Evolutionary conservation across 1,284 basidiomycete species (phyloP).

Genomic region (Sporisorium graminicola): DNA sequence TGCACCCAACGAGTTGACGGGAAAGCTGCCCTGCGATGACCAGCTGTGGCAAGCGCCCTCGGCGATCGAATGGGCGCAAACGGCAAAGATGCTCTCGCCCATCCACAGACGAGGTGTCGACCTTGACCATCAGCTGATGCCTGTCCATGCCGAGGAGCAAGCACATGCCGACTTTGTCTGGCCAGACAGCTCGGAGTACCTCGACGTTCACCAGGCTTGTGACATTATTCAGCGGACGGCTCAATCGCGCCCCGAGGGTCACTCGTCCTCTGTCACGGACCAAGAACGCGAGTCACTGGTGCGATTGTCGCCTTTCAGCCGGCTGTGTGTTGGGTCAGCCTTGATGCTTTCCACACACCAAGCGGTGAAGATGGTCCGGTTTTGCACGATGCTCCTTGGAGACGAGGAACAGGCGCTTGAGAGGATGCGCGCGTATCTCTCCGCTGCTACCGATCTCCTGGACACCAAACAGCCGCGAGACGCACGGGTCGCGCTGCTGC

Average conservation of each 20-base stretch:
- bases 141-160: no score
- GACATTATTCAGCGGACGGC: constrained; percentile 16
- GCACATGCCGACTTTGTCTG: constrained; percentile 17
- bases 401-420: constrained; percentile 14
- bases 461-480: constrained; percentile 18
- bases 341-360: constrained; percentile 27
- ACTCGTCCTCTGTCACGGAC: constrained; percentile 4
- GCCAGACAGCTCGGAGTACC: constrained; percentile 11
- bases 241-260: neutral
- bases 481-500: constrained; percentile 20
- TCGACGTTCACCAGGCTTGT: constrained; percentile 3
- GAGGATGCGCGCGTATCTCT: constrained; percentile 12
- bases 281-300: constrained; percentile 4
- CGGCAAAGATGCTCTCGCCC: no score
- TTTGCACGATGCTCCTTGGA: constrained; percentile 21
- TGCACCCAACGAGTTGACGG: constrained; percentile 23
- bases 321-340: constrained; percentile 22
- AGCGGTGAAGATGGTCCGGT: constrained; percentile 22
- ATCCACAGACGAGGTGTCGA: no score
- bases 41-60: constrained; percentile 23
- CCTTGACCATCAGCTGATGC: no score
- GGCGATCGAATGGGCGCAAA: constrained; percentile 24
- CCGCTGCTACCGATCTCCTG: constrained; percentile 17
- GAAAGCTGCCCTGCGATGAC: constrained; percentile 23
- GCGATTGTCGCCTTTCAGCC: constrained; percentile 18